Base-by-base conservation (phyloP, 2,329 filamentous ascomycete species). In the Hansfordia pulvinata region DNA sequence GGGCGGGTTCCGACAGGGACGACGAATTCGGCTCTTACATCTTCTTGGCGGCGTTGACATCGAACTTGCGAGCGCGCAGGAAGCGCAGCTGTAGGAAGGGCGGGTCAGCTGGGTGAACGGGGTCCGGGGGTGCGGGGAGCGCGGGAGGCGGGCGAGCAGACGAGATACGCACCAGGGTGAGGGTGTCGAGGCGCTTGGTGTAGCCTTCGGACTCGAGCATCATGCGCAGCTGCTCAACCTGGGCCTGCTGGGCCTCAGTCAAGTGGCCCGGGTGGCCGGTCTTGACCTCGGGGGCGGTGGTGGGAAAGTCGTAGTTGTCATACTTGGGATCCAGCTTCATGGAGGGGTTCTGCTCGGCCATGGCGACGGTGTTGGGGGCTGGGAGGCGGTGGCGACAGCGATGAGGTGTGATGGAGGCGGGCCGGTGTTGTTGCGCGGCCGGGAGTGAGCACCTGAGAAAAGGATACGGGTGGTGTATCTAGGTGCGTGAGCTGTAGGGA, bases 251-350 rank as follows among this genome's bases (percentile, higher is more conserved):
- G 53, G 81, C 70, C 31, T 73, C 64, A 29, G 78, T 90, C 44
- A 92, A 79, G 56, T 92, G 73, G 50, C 90, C 90, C 35, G 88
- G 77, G 54, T 94, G 85, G 38, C 90, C 90, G 43, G 64, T 61
- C 49, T 76, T 70, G 24, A 67, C 52, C 40, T 72, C 70, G 29
- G 80, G 70, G 24, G 83, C 73, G 35, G 70, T 77, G 37, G 76
- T 83, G 36, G 90, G 90, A 63, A 72, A 96, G 57, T 94, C 86
- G 58, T 90, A 96, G 63, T 92, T 55, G 61, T 96, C 90, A 65
- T 96, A 93, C 62, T 93, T 94, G 52, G 82, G 68, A 56, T 93
- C 76, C 44, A 84, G 50, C 52, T 71, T 59, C 58, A 72, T 61
- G 45, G 49, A 52, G 45, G 29, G 29, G 14, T 33, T 29, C 34